Base-by-base conservation (phyloP, 2,329 filamentous ascomycete species). In the Hypocreales sp. region DNA sequence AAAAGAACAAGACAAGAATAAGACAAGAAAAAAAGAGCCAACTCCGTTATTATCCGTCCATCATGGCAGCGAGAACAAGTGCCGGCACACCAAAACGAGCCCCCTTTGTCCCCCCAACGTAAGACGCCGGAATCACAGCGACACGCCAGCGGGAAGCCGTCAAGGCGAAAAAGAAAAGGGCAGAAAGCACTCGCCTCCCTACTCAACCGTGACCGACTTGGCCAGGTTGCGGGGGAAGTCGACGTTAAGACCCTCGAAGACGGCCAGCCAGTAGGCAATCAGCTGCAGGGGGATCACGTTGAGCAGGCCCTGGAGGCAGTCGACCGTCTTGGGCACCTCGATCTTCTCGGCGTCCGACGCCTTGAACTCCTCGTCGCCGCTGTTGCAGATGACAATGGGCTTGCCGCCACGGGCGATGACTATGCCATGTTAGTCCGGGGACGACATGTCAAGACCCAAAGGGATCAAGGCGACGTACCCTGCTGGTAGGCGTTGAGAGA, bases 401-500 rank as follows among this genome's bases (percentile, higher is more conserved):
- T 90, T 87, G 49, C 90, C 90, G 47, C 77, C 73, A 53, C 90
- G 87, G 42, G 90, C 90, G 65, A 93, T 87, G 48, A 98, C 90
- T 83, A 35, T 32, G 10, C 5, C 22, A 4, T 15, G 35, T 46
- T 38, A 47, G 41, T 30, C 24, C 8, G 11, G 5, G 11, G 26
- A 8, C 15, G 20, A 16, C 8, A 12, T 11, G 1, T 8, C 6
- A 5, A 13, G 13, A 22, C 12, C 4, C 2, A 10, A 13, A 20
- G 22, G 8, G 10, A 15, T 16, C 14, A 21, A 22, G n/a, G n/a
- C n/a, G n/a, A 53, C 67, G 51, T 64, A 81, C 78, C 76, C 67
- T 98, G 90, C 62, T 98, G 90, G 59, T 95, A 98, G 46, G 90
- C 90, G 56, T 98, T 98, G 48, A 98, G 68, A n/a, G 90, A 95